Evolutionary conservation across 2,329 filamentous ascomycete species (phyloP).

Genomic region (Fusarium incarnatum): DNA sequence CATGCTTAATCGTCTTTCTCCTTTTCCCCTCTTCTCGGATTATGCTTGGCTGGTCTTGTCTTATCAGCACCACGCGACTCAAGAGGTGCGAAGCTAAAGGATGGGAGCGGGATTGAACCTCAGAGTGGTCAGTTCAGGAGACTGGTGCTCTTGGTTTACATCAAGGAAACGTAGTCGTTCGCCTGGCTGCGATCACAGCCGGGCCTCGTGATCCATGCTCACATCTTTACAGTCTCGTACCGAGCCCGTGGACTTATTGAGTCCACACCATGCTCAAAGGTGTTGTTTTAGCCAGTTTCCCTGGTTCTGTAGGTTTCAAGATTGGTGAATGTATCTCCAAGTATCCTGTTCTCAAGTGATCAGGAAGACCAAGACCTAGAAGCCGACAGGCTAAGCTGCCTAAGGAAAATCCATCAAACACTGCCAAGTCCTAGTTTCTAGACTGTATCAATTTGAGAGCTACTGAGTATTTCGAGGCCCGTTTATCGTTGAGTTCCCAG

Average conservation of each 20-base stretch:
- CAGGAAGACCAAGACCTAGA: background rate
- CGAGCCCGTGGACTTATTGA: background rate
- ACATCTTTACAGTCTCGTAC: background rate
- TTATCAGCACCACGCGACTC: background rate
- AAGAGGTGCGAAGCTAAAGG: background rate
- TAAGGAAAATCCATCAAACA: background rate
- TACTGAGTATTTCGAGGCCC: background rate
- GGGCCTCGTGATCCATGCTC: background rate
- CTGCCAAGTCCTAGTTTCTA: background rate
- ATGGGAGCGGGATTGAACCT: background rate
- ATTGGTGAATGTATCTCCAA: slow-evolving; percentile 11
- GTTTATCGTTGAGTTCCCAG: background rate
- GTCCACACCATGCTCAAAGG: background rate
- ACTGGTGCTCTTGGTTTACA: slow-evolving; percentile 1
- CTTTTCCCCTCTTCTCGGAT: slow-evolving; percentile 1
- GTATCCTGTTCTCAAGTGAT: background rate
- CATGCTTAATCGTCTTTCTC: slow-evolving; percentile 4
- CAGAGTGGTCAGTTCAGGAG: background rate
- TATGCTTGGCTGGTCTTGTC: background rate
- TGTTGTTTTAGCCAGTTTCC: background rate
- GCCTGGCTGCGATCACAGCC: background rate
- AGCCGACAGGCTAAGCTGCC: background rate
- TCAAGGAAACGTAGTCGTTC: background rate
- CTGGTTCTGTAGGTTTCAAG: background rate
- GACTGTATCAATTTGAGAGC: background rate